Evolutionary conservation across 768 basidiomycete genomes (phyloP), one percentile per base, ranked within the genome.

Genomic region (Rickenella mellea): DNA sequence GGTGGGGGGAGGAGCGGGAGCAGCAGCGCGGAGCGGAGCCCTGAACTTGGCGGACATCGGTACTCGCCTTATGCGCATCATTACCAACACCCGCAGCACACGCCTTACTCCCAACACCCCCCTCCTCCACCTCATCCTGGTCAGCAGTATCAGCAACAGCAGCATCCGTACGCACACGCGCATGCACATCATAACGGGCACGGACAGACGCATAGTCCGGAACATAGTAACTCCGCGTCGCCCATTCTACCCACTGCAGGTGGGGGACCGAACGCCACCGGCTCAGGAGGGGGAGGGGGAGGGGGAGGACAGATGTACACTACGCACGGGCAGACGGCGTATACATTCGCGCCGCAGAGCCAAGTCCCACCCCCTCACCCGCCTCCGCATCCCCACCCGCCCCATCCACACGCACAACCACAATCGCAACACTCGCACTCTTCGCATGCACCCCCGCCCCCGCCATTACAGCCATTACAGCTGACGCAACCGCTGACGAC

Each of bases 341-440:
- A 36, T 22, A 36, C 33, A 9, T 36, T 36, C 36, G 39, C 40
- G 20, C 48, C 19, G 37, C 48, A n/a, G 28, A 39, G n/a, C 17
- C 43, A 22, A 30, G 37, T 33, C 15, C 36, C 36, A 17, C 20
- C 24, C 33, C 28, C 37, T n/a, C 36, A 21, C 7, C 15, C 9
- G 10, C 15, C 6, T 19, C 39, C 9, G 20, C 19, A 21, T 12
- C 24, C n/a, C 38, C n/a, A n/a, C 36, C 40, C 40, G 20, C 8
- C 26, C 4, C 5, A 31, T 38, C 22, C 40, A 20, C 14, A 6
- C 19, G 24, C 17, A 40, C n/a, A 11, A 6, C 20, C 39, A 40
- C 39, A 6, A 6, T 15, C 24, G 15, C n/a, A n/a, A n/a, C n/a
- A 22, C 8, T n/a, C n/a, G n/a, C n/a, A n/a, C n/a, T n/a, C n/a